Base-by-base conservation (phyloP, 352 stramenopile genomes). In the Globisporangium emineosum region DNA sequence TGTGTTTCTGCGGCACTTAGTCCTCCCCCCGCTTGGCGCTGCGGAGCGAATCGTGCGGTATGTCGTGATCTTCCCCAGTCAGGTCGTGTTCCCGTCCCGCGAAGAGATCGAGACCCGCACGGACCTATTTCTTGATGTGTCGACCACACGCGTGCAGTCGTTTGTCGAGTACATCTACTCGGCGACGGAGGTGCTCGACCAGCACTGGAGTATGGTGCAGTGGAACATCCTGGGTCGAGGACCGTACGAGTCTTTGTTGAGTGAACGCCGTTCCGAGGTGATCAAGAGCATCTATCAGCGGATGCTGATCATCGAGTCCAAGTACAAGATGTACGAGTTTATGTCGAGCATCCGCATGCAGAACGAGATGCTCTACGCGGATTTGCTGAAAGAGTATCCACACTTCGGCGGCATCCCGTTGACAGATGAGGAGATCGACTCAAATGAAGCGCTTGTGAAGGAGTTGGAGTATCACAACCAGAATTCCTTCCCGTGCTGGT, bases 151-250 rank as follows among this genome's bases (percentile, higher is more conserved):
- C 19, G 74, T 91, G 9, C 82, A 93, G 70, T 71, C 76, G 15
- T 53, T 93, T 13, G 83, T 94, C 65, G 86, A 94, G 68, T 79
- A 91, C 50, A 76, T 94, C 47, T 94, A 94, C 69, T 94, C 86
- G 42, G 86, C 86, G 19, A 94, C 83, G 2, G 83, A 92, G 52
- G 82, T 91, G 32, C 64, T 94, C 58, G 86, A 94, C 64, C 81
- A 93, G 67, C 83, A 92, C 53, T 83, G 86, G 73, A 91, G 82
- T 42, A 94, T 93, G 83, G 83, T 93, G 19, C 86, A 94, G 71
- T 94, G 86, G 86, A 94, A 94, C 43, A 93, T 94, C 54, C 60
- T 94, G 2, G 86, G 86, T 3, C 69, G 86, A 54, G 86, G 86
- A 3, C 83, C 83, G 6, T 94, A 94, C 69, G 83, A 89, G 66